Conservation (phyloP, 1,284 basidiomycete genomes). For the Ceratobasidium sp. region DNA sequence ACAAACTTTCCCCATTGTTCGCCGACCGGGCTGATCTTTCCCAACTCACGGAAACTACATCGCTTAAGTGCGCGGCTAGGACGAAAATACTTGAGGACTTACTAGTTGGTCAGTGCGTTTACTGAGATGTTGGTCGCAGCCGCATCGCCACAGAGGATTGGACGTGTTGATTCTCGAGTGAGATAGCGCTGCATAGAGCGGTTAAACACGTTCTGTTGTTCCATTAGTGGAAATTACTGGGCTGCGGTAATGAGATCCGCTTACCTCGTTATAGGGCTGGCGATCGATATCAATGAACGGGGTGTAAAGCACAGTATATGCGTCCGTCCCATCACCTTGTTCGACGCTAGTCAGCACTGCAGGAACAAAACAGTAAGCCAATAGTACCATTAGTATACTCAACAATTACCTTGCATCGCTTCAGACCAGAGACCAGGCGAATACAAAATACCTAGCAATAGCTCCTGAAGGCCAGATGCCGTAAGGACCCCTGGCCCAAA, state of each 20-base stretch:
- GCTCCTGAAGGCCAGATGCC: constrained; percentile 4
- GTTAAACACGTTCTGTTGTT: constrained; percentile 2
- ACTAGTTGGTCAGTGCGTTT: constrained; percentile 10
- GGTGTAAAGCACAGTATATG: not conserved
- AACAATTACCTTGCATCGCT: not conserved
- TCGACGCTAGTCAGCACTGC: not conserved
- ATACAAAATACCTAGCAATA: constrained; percentile 1
- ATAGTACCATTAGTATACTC: not conserved
- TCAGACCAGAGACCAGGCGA: not conserved
- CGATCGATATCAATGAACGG: not conserved
- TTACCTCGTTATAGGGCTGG: constrained; percentile 20
- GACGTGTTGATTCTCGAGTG: not conserved
- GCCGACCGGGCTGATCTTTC: constrained; percentile 37
- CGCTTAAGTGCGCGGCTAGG: not conserved
- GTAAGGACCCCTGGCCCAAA: constrained; percentile 26
- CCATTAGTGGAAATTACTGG: not conserved
- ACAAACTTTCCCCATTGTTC: constrained; percentile 45
- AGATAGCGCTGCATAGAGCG: not conserved
- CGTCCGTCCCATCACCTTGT: not conserved
- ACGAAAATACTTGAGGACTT: not conserved
- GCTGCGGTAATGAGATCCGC: not conserved
- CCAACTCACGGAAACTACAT: constrained; percentile 43
- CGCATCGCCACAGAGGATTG: constrained; percentile 49
- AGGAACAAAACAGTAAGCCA: constrained; percentile 28
- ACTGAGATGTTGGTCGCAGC: constrained; percentile 24